phyloP scores from a whole-genome alignment of 1,139 yeast genomes.

The Debaryomycetaceae sp. region DNA sequence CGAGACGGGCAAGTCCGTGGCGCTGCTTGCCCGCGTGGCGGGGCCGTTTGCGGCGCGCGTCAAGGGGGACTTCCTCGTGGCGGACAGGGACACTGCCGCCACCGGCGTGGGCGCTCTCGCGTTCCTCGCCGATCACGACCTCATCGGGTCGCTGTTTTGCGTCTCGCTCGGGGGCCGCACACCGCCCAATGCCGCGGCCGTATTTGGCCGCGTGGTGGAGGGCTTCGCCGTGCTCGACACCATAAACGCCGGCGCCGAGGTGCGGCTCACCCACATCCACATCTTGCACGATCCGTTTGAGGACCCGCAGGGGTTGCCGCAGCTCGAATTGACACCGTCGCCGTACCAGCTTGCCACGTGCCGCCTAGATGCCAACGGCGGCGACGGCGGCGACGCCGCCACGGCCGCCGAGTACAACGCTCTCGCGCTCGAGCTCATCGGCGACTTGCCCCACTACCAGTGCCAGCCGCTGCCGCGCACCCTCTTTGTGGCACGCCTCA shows the following conservation, averaged over 20 bases:
- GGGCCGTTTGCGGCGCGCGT: background rate
- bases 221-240: conserved; percentile 44
- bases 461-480: conserved; percentile 59
- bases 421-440: conserved; percentile 57
- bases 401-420: conserved; percentile 41
- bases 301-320: conserved; percentile 16
- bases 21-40: conserved; percentile 9
- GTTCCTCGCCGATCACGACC: background rate
- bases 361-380: background rate
- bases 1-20: conserved; percentile 10
- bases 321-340: conserved; percentile 4
- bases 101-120: background rate
- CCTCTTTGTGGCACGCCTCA: conserved; percentile 59
- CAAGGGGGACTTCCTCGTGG: background rate
- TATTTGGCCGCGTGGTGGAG: conserved; percentile 55
- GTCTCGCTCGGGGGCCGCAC: conserved; percentile 18
- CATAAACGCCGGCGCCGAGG: conserved; percentile 41
- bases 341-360: conserved; percentile 2
- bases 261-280: conserved; percentile 48
- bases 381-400: background rate
- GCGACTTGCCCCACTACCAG: conserved; percentile 59
- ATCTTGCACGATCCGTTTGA: conserved; percentile 54
- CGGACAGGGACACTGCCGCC: background rate
- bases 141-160: conserved; percentile 25
- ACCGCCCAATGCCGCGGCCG: conserved; percentile 17